These are phyloP conservation scores for Cladosporium sp. DNA, from an alignment of 2,329 filamentous ascomycete species.

Conservation along the genomic window DNA sequence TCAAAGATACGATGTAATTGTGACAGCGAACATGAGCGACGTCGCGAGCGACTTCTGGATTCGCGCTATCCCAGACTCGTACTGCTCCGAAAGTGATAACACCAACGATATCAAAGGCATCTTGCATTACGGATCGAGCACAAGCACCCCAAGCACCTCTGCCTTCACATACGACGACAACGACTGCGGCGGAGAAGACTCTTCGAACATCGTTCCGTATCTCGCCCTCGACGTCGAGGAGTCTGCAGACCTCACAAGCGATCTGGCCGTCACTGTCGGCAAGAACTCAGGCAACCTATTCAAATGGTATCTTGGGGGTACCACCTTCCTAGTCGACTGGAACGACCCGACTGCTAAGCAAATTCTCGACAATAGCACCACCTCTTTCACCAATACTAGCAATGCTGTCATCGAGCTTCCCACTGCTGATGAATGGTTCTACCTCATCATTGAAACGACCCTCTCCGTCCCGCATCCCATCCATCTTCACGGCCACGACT, in stretches of 20 bases:
- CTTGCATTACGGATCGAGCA: conserved; percentile 34
- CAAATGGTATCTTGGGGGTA: conserved; percentile 39
- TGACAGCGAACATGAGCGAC: conserved; percentile 28
- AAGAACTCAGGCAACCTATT: conserved; percentile 31
- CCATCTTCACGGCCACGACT: conserved; percentile 34
- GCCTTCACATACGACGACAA: conserved; percentile 30
- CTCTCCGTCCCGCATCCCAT: conserved; percentile 29
- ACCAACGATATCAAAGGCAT: conserved; percentile 29
- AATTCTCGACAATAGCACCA: conserved; percentile 31
- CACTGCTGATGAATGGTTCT: conserved; percentile 29
- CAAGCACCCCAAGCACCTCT: conserved; percentile 30
- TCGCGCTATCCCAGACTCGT: conserved; percentile 36
- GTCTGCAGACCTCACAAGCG: conserved; percentile 23
- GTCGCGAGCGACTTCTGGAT: conserved; percentile 31
- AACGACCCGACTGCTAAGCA: conserved; percentile 36
- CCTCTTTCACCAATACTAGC: conserved; percentile 26
- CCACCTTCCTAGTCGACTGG: conserved; percentile 37
- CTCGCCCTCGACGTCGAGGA: conserved; percentile 23
- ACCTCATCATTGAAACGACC: conserved; percentile 38
- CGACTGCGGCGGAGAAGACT: conserved; percentile 36
- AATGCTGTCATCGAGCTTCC: conserved; percentile 33
- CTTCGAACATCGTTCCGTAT: conserved; percentile 33
- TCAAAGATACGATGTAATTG: conserved; percentile 33
- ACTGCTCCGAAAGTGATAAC: conserved; percentile 36
- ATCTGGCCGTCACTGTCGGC: conserved; percentile 28